phyloP scores from a whole-genome alignment of 257 asterid genomes.

The Eustoma russellianum region DNA sequence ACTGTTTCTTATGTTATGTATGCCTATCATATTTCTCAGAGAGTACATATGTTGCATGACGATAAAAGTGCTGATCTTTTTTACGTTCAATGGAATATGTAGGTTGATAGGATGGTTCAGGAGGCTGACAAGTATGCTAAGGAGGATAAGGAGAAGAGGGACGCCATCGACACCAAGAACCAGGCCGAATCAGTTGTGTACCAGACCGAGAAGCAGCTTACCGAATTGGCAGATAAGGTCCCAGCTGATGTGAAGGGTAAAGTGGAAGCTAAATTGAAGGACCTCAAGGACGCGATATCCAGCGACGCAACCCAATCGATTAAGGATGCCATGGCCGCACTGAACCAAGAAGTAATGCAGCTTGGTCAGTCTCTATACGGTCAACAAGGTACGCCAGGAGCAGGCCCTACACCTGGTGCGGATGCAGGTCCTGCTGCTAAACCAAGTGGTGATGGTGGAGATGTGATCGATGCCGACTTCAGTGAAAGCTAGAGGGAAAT shows the following conservation, averaged over 20 bases:
- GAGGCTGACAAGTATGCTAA: slow-evolving; percentile 91
- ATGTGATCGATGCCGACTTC: slow-evolving; percentile 96
- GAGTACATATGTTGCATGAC: too few species aligned
- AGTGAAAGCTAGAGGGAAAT: slow-evolving; percentile 54
- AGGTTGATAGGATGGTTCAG: slow-evolving; percentile 93
- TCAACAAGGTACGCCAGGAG: slow-evolving; percentile 71
- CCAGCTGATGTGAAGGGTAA: slow-evolving; percentile 83
- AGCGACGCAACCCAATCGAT: slow-evolving; percentile 78
- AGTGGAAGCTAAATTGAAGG: slow-evolving; percentile 88
- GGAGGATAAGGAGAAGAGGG: slow-evolving; percentile 98
- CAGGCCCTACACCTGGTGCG: slow-evolving; percentile 63
- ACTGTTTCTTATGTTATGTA: too few species aligned
- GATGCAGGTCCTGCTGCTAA: slow-evolving; percentile 43
- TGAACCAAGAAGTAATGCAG: slow-evolving; percentile 98
- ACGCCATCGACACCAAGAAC: slow-evolving; percentile 89
- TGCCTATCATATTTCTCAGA: too few species aligned
- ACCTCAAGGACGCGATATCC: slow-evolving; percentile 75
- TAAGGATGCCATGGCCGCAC: slow-evolving; percentile 85
- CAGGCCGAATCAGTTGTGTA: slow-evolving; percentile 93
- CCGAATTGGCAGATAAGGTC: slow-evolving; percentile 92
- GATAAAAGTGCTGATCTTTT: background rate
- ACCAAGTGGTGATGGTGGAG: slow-evolving; percentile 34
- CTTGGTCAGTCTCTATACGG: slow-evolving; percentile 89
- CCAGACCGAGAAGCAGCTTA: slow-evolving; percentile 97
- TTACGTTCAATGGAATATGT: slow-evolving; percentile 4